A percentile compares a stretch with the other conserved stretches of the same genome.
These are phyloP conservation scores for Gardenia jasminoides DNA, from an alignment of 257 asterid species.

Conservation along the genomic window DNA sequence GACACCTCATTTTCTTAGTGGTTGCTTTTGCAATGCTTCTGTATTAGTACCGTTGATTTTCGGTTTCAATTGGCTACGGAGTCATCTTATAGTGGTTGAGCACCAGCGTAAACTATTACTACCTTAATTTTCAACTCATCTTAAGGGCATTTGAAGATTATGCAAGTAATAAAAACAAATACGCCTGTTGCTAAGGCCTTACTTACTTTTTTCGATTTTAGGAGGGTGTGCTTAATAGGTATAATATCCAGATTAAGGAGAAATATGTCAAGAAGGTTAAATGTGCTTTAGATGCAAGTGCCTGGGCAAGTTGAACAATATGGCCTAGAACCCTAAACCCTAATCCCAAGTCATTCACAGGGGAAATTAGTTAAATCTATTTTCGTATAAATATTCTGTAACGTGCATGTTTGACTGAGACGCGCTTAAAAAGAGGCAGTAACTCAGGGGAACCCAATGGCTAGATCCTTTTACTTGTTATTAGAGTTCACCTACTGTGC, in stretches of 20 bases:
- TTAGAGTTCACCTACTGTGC: neutral
- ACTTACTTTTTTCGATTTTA: too few relatives aligned
- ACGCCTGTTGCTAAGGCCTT: neutral
- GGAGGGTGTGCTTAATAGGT: neutral
- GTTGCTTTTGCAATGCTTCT: too few relatives aligned
- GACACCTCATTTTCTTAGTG: too few relatives aligned
- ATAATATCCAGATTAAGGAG: neutral
- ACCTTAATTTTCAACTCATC: neutral
- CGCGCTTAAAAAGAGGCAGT: neutral
- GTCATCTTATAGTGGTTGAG: neutral
- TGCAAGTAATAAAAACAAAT: neutral
- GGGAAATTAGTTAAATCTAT: neutral
- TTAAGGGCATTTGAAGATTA: too few relatives aligned
- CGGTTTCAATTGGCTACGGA: neutral
- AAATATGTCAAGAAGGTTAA: neutral
- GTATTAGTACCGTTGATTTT: neutral
- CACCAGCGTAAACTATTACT: neutral
- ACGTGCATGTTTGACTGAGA: too few relatives aligned
- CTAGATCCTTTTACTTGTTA: neutral
- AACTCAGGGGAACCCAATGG: neutral
- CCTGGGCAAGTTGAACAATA: neutral
- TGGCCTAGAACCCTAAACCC: slow-evolving; percentile 1
- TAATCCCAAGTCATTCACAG: neutral
- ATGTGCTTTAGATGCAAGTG: neutral
- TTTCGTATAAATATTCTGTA: neutral